These are phyloP conservation scores for Xerocomellus amylosporus DNA, from an alignment of 768 basidiomycete species.

Conservation along the genomic window DNA sequence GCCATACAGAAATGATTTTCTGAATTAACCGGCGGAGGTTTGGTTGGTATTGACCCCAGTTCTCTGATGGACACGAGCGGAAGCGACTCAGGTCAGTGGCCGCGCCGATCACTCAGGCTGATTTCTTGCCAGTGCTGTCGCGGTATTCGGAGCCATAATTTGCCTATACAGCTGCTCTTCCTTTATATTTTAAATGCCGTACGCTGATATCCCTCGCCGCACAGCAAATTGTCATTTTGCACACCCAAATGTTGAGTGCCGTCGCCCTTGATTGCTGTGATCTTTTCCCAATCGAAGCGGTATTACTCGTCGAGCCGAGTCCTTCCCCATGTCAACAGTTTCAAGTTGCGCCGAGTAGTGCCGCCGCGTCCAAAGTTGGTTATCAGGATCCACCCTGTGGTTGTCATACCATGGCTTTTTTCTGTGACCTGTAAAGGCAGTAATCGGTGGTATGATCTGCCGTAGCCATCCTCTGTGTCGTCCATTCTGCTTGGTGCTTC, in stretches of 20 bases:
- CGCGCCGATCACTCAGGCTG: not conserved
- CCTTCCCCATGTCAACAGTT: not conserved
- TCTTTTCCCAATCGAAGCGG: not conserved
- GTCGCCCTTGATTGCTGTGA: not conserved
- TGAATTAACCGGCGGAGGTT: not conserved
- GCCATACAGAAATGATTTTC: not conserved
- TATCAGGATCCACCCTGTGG: conserved; percentile 22
- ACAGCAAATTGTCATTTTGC: not conserved
- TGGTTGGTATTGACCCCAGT: not conserved
- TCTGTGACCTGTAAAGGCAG: not conserved
- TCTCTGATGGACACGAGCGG: not conserved
- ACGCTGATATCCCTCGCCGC: not conserved
- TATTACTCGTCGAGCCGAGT: not conserved
- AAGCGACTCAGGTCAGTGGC: not conserved
- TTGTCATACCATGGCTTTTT: conserved; percentile 1
- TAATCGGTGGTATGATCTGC: not conserved
- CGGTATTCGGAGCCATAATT: not conserved
- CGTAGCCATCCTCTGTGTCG: conserved; percentile 12
- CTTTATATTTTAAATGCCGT: not conserved
- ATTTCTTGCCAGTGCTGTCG: not conserved
- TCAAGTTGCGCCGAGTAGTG: not conserved
- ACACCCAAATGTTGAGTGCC: not conserved
- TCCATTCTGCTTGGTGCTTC: not conserved
- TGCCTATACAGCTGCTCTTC: not conserved
- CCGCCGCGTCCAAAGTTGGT: conserved; percentile 1